Evolutionary conservation across 176 grass and related monocot genomes (phyloP).

Genomic region (Oryza longistaminata): DNA sequence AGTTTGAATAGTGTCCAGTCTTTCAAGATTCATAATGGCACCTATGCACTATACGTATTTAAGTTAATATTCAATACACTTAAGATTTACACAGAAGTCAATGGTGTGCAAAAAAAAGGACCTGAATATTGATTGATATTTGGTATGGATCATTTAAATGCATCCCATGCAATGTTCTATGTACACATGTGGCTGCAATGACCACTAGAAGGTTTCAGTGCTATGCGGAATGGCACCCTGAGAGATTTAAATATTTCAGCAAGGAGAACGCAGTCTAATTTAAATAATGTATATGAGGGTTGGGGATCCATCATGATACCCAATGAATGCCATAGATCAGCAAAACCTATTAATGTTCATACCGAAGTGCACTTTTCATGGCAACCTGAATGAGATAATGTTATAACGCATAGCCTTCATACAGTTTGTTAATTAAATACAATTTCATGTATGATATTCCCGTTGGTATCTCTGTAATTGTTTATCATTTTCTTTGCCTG

Average conservation of each 20-base stretch:
- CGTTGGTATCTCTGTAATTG: slow-evolving; percentile 15
- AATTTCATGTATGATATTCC: background rate
- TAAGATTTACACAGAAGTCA: background rate
- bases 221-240: background rate
- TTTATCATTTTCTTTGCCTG: background rate
- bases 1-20: background rate
- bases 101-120: background rate
- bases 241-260: background rate
- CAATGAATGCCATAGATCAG: background rate
- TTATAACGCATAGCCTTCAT: background rate
- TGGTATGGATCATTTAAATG: background rate
- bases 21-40: background rate
- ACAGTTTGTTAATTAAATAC: background rate
- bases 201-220: background rate
- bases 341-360: background rate
- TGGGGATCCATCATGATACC: background rate
- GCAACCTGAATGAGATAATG: background rate
- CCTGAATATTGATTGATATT: background rate
- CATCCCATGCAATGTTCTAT: background rate
- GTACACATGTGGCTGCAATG: background rate
- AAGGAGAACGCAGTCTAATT: background rate
- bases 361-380: background rate
- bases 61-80: too few species aligned
- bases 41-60: background rate
- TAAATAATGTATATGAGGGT: background rate